Evolutionary conservation across 2,329 filamentous ascomycete species (phyloP).

Genomic region (Fonsecaea nubica): DNA sequence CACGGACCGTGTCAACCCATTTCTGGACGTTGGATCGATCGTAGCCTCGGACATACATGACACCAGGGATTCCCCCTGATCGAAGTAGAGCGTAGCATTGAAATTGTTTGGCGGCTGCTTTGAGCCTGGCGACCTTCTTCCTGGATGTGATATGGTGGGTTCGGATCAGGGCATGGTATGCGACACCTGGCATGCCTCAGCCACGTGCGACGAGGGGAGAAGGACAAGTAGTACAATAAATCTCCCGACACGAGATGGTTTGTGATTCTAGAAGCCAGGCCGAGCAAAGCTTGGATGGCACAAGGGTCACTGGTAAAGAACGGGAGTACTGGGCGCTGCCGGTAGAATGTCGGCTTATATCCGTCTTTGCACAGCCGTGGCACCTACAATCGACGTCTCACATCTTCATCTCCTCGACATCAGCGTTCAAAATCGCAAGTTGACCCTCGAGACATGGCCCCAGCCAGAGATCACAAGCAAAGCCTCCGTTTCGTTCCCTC

Average conservation of each 20-base stretch:
- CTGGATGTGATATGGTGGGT: conserved; percentile 83
- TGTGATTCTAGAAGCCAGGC: background rate
- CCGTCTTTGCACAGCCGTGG: background rate
- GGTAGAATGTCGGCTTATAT: background rate
- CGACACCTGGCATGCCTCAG: conserved; percentile 29
- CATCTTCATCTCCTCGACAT: background rate
- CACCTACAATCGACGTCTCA: background rate
- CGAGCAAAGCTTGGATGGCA: conserved; percentile 1
- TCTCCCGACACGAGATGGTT: background rate
- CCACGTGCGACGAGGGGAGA: background rate
- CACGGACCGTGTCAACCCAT: conserved; percentile 70
- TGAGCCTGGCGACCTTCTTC: conserved; percentile 72
- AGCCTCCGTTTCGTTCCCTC: background rate
- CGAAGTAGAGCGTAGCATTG: conserved; percentile 70
- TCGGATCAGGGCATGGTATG: conserved; percentile 69
- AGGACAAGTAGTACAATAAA: background rate
- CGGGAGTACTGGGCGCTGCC: background rate
- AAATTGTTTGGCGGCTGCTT: conserved; percentile 66
- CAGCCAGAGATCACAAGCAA: background rate
- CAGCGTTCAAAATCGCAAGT: background rate
- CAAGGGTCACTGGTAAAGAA: too few relatives aligned
- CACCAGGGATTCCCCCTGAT: conserved; percentile 71
- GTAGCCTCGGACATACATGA: conserved; percentile 76
- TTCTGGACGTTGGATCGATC: conserved; percentile 61
- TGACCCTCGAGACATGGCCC: background rate